Percentiles rank a stretch among this genome's conserved stretches.
These are phyloP conservation scores for Withania somnifera DNA, from an alignment of 305 asterid species.

Conservation along the genomic window DNA sequence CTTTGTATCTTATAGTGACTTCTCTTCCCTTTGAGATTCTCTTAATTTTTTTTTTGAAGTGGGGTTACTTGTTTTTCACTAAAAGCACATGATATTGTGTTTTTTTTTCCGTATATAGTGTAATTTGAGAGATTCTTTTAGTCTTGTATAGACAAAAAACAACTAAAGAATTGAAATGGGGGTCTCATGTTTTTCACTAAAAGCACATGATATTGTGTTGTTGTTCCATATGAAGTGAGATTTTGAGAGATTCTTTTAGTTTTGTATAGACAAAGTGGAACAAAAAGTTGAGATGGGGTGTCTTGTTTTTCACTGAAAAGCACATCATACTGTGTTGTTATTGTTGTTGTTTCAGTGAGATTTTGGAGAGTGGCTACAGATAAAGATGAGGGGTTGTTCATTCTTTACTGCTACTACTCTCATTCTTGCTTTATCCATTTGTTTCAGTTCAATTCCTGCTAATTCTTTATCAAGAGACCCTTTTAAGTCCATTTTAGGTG, in stretches of 20 bases:
- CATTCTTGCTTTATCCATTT: slow-evolving; percentile 29
- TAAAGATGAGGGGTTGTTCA: slow-evolving; percentile 28
- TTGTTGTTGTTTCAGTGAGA: slow-evolving; percentile 22
- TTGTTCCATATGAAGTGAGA: too few relatives aligned
- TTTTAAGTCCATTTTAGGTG: slow-evolving; percentile 49
- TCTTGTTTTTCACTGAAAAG: not conserved
- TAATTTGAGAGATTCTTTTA: too few relatives aligned
- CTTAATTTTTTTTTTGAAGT: not conserved
- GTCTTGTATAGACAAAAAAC: too few relatives aligned
- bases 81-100: not conserved
- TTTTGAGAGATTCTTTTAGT: not conserved
- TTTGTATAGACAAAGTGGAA: too few relatives aligned
- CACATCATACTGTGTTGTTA: not conserved
- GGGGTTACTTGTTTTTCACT: slow-evolving; percentile 5
- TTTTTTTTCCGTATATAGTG: slow-evolving; percentile 4
- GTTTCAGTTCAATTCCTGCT: slow-evolving; percentile 27
- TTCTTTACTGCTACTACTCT: slow-evolving; percentile 15
- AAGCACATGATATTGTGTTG: too few relatives aligned
- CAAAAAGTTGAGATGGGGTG: not conserved
- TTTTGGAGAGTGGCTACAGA: slow-evolving; percentile 24
- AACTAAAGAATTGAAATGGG: too few relatives aligned
- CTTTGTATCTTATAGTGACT: slow-evolving; percentile 12
- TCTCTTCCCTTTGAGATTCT: not conserved
- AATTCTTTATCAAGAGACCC: slow-evolving; percentile 47
- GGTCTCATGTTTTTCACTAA: too few relatives aligned